Evolutionary conservation across 805 yeast genomes (phyloP), one percentile per base, ranked within the genome.

Genomic region (Ogataea paraovalis): DNA sequence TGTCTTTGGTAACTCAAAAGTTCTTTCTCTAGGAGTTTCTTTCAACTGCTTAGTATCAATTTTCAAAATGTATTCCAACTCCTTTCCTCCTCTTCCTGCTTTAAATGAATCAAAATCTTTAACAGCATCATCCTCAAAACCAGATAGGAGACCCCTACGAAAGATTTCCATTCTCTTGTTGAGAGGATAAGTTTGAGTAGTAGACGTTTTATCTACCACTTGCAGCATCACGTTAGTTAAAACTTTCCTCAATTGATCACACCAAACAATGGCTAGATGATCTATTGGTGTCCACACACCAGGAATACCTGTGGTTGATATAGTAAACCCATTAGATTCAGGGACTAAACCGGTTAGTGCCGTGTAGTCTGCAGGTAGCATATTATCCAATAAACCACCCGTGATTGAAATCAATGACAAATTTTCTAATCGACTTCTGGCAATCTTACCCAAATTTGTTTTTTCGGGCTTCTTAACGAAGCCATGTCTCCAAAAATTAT

Each of bases 211-310:
- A 56, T 88, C 86, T 2, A 80, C 76, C 12, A 85, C 71, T 27
- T 79, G 84, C 41, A 86, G 66, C 33, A 94, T 59, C 0, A 82
- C 69, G 43, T 68, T 68, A 8, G 87, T 83, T 1, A 92, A 54
- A 14, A 74, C 78, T 44, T 76, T 72, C 44, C 97, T 75, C 34
- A 91, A 68, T 64, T 92, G 97, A 51, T 83, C 87, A 66, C 99
- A 92, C 99, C 99, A 92, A 2, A 92, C 96, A 42, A 94, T 83
- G 0, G 98, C 97, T 53, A 89, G 74, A 68, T 92, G 99, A 65
- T 92, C 98, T 37, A 90, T 82, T 1, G 97, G 86, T 0, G 96
- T 83, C 96, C 97, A 92, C 1, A 92, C 97, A 2, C 75, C 76
- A 0, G 96, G 96, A 10, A 92, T 85, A 1, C 96, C 91, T 0